These are phyloP conservation scores for Dispira parvispora DNA, from an alignment of 192 early-diverging fungal genomes.

Conservation along the genomic window DNA sequence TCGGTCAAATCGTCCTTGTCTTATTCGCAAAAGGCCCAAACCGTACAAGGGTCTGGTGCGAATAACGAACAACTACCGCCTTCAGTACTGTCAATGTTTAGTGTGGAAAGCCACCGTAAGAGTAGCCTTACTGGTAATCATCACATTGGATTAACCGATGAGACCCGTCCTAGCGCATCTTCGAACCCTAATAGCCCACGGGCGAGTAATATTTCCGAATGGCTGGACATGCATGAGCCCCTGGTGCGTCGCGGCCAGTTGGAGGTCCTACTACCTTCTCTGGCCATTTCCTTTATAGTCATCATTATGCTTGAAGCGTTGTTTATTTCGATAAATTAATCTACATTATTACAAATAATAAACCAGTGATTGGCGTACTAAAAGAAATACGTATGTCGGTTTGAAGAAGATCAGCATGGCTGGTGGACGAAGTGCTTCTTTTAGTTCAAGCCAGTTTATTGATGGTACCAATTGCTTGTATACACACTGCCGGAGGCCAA, in stretches of 20 bases:
- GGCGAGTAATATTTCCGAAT: not conserved
- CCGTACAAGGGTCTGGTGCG: not conserved
- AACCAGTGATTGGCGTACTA: no score
- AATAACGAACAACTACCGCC: not conserved
- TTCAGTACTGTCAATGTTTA: not conserved
- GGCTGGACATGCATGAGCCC: slow-evolving; percentile 2
- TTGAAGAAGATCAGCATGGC: no score
- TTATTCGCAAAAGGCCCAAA: not conserved
- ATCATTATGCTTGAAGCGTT: not conserved
- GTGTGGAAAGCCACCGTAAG: not conserved
- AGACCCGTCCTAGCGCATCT: not conserved
- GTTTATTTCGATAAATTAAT: not conserved
- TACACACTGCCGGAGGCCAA: no score
- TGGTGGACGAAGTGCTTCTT: no score
- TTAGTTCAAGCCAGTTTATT: no score
- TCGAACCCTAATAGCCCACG: no score
- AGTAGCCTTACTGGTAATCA: not conserved
- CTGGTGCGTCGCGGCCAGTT: not conserved
- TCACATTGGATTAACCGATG: not conserved
- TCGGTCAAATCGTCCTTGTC: not conserved
- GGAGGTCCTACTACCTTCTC: not conserved
- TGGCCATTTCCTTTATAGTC: not conserved
- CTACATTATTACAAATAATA: not conserved
- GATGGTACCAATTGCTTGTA: no score
- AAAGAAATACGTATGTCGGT: no score